Evolutionary conservation across 2,329 filamentous ascomycete species (phyloP).

Genomic region (Colletotrichum sp.): DNA sequence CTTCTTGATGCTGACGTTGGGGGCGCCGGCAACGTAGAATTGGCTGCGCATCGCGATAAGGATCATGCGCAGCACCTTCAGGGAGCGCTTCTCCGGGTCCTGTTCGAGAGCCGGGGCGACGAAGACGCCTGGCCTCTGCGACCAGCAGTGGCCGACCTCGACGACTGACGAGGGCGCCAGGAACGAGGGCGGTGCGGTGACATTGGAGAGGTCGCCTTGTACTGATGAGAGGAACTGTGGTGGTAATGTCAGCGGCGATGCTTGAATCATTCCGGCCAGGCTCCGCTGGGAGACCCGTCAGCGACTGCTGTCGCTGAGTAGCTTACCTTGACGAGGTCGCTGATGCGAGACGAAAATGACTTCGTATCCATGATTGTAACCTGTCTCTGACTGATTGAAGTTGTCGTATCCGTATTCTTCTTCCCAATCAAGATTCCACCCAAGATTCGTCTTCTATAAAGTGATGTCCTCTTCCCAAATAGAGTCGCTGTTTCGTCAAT

Average conservation of each 20-base stretch:
- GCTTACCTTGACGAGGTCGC: slow-evolving; percentile 21
- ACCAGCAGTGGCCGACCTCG: slow-evolving; percentile 57
- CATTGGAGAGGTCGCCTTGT: slow-evolving; percentile 56
- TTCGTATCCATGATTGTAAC: slow-evolving; percentile 17
- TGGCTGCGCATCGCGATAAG: slow-evolving; percentile 51
- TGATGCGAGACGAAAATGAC: slow-evolving; percentile 18
- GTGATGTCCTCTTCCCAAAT: neutral
- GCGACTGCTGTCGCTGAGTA: neutral
- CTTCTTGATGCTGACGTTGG: slow-evolving; percentile 54
- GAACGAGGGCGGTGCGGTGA: slow-evolving; percentile 56
- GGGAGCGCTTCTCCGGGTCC: slow-evolving; percentile 44
- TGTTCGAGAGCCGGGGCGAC: slow-evolving; percentile 50
- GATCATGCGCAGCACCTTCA: slow-evolving; percentile 52
- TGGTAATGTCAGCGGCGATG: neutral
- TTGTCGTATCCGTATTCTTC: neutral
- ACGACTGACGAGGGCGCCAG: slow-evolving; percentile 54
- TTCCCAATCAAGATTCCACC: neutral
- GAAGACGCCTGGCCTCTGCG: slow-evolving; percentile 51
- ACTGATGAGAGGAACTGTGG: slow-evolving; percentile 28
- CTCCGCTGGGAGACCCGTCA: neutral
- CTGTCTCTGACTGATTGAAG: neutral
- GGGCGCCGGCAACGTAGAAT: slow-evolving; percentile 51
- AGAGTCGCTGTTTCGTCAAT: neutral
- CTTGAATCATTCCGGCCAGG: neutral
- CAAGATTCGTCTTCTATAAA: neutral